A percentile compares a stretch with the other conserved stretches of the same genome.
phyloP scores from a whole-genome alignment of 257 asterid genomes.

The Solanum dulcamara region DNA sequence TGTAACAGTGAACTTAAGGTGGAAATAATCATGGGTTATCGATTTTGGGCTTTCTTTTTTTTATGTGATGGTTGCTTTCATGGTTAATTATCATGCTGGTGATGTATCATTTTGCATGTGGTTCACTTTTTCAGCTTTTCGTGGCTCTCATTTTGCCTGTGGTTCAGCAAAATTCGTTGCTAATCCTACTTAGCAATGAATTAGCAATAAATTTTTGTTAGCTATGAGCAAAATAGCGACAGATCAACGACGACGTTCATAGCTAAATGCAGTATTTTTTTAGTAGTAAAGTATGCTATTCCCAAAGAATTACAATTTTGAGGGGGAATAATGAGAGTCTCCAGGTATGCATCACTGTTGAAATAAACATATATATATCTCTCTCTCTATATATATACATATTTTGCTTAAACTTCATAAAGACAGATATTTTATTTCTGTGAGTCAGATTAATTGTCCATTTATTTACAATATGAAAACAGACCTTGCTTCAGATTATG shows the following conservation, averaged over 20 bases:
- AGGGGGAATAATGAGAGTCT: conserved; percentile 78
- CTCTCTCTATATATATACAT: neutral
- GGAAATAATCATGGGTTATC: too few relatives aligned
- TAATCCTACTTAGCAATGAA: too few relatives aligned
- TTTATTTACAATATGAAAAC: neutral
- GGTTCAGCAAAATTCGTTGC: too few relatives aligned
- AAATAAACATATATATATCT: neutral
- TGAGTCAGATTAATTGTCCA: neutral
- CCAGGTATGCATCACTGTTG: conserved; percentile 26
- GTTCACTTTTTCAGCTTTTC: conserved; percentile 19
- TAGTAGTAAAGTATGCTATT: conserved; percentile 40
- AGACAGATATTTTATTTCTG: neutral
- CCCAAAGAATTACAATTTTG: conserved; percentile 40
- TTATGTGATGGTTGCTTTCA: neutral
- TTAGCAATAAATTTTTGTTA: too few relatives aligned
- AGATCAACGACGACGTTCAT: too few relatives aligned
- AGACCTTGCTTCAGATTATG: neutral
- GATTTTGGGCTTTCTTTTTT: too few relatives aligned
- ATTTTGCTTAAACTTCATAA: neutral
- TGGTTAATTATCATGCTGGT: neutral
- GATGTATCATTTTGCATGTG: neutral
- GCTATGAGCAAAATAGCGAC: too few relatives aligned
- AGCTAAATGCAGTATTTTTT: too few relatives aligned
- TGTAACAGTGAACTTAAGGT: neutral
- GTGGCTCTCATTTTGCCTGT: too few relatives aligned